These are phyloP conservation scores for Jatropha multifida DNA, from an alignment of 441 rosid genomes.

Conservation along the genomic window DNA sequence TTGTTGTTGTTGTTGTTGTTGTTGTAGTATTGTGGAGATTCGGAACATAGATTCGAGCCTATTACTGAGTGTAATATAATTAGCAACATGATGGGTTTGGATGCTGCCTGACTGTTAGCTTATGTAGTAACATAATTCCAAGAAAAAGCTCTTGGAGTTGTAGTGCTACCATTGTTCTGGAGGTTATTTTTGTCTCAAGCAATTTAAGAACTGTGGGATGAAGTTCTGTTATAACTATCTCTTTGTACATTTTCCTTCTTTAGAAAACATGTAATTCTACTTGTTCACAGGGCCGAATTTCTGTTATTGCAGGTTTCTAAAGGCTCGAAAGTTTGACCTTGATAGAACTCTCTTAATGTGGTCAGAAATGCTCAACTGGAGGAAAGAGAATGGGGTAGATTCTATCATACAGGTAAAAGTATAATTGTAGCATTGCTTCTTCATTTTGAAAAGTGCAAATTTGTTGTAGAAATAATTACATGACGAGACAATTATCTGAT, in stretches of 20 bases:
- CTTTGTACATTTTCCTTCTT: neutral
- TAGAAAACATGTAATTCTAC: neutral
- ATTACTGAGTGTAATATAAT: neutral
- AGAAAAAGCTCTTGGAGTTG: neutral
- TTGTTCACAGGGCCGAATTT: conserved; percentile 11
- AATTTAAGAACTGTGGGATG: neutral
- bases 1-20: too few relatives aligned
- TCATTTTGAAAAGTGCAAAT: conserved; percentile 3
- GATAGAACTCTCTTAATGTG: conserved; percentile 87
- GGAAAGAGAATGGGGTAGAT: conserved; percentile 72
- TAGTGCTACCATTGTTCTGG: neutral
- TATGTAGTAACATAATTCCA: neutral
- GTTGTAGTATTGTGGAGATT: neutral
- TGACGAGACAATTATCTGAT: conserved; percentile 10
- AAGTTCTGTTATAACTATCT: neutral
- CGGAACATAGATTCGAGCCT: neutral
- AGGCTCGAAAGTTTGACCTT: conserved; percentile 80
- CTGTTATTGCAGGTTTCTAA: conserved; percentile 59
- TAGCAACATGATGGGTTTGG: neutral
- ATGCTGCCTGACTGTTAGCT: neutral
- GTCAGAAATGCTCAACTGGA: conserved; percentile 94
- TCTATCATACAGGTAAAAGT: conserved; percentile 69
- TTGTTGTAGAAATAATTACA: conserved; percentile 5
- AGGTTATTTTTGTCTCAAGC: neutral
- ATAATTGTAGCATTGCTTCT: conserved; percentile 6